Evolutionary conservation across 495 filamentous ascomycete genomes (phyloP).

Genomic region (Chaetomium cochliodes): DNA sequence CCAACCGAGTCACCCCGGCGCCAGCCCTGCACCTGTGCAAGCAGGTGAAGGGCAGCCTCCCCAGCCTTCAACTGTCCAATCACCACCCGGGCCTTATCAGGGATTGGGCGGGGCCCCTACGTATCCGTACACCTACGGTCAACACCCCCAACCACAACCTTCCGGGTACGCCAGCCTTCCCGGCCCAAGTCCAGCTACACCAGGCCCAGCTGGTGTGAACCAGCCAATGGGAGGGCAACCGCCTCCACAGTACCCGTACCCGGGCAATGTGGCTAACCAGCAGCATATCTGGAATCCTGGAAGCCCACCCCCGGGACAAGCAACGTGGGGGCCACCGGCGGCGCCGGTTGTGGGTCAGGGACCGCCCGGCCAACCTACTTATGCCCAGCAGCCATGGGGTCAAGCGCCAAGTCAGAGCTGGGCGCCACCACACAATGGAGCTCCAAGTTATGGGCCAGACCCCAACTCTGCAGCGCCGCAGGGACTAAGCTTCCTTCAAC

Average conservation of each 20-base stretch:
- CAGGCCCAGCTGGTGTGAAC: background rate
- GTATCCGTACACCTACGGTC: background rate
- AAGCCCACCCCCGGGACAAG: background rate
- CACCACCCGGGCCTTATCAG: background rate
- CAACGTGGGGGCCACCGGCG: background rate
- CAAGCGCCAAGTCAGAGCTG: background rate
- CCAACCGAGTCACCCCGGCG: background rate
- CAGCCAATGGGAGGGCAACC: background rate
- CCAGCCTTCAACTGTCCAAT: background rate
- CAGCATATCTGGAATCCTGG: background rate
- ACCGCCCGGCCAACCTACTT: no score
- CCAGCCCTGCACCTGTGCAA: background rate
- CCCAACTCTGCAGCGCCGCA: background rate
- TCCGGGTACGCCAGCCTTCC: background rate
- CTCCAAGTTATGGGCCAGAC: background rate
- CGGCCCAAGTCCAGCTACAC: background rate
- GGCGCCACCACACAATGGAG: background rate
- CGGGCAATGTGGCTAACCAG: background rate
- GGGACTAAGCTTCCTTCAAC: background rate
- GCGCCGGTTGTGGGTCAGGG: background rate
- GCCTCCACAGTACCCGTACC: background rate
- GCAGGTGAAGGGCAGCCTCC: background rate
- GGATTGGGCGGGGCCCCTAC: no score
- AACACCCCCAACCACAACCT: background rate
- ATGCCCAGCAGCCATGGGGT: conserved; percentile 3